Evolutionary conservation across 371 early-diverging fungal genomes (phyloP).

Genomic region (Apophysomyces sp.): DNA sequence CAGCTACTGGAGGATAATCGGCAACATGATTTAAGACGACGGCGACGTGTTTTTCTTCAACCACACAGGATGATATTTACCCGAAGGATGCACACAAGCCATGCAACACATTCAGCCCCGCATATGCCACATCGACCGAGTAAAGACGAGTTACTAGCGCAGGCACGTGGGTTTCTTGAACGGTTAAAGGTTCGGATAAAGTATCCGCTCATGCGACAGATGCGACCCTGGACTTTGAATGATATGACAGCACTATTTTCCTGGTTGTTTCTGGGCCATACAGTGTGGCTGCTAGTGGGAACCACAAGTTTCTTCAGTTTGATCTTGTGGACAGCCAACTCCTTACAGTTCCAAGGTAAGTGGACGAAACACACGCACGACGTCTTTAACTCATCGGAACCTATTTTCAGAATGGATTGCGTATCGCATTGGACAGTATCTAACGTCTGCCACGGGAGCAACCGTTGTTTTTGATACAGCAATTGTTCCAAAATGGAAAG

Average conservation of each 20-base stretch:
- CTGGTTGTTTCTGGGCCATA: slow-evolving; percentile 88
- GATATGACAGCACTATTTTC: slow-evolving; percentile 88
- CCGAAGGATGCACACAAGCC: slow-evolving; percentile 5
- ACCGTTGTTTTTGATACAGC: slow-evolving; percentile 88
- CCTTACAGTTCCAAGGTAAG: slow-evolving; percentile 86
- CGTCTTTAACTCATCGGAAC: not conserved
- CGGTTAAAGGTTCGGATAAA: slow-evolving; percentile 59
- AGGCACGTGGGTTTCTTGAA: slow-evolving; percentile 48
- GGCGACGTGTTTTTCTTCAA: not conserved
- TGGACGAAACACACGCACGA: not conserved
- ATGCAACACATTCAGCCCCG: not conserved
- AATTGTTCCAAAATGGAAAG: slow-evolving; percentile 92
- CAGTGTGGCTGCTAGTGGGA: slow-evolving; percentile 81
- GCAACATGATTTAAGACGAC: not conserved
- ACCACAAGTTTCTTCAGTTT: slow-evolving; percentile 92
- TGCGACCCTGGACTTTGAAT: slow-evolving; percentile 83
- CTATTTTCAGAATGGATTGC: slow-evolving; percentile 75
- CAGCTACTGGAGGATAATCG: not conserved
- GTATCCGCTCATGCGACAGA: slow-evolving; percentile 61
- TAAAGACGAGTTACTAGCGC: slow-evolving; percentile 45
- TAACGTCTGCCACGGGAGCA: slow-evolving; percentile 82
- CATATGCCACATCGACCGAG: slow-evolving; percentile 33
- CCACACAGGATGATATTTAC: not conserved
- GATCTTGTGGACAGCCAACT: slow-evolving; percentile 79
- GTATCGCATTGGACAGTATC: slow-evolving; percentile 70